Percentiles rank a stretch among this genome's conserved stretches.
phyloP scores from a whole-genome alignment of 306 rosid genomes.

The Delonix regia region DNA sequence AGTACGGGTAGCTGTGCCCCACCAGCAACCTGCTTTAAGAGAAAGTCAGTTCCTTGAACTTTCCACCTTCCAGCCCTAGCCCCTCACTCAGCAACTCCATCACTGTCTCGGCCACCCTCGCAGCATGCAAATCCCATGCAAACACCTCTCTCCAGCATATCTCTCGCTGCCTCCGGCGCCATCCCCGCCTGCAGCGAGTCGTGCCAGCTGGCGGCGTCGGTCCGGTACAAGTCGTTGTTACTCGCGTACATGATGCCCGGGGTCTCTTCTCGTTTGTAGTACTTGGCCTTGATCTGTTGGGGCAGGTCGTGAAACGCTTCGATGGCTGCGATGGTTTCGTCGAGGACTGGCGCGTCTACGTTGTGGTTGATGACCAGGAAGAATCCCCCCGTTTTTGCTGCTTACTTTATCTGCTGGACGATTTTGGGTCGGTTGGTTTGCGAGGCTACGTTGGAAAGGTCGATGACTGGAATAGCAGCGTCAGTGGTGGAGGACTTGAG shows the following conservation, averaged over 20 bases:
- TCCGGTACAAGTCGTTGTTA: conserved; percentile 44
- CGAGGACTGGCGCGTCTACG: conserved; percentile 15
- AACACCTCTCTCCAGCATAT: conserved; percentile 38
- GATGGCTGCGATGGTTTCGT: conserved; percentile 34
- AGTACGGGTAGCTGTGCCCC: conserved; percentile 41
- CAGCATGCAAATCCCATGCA: conserved; percentile 35
- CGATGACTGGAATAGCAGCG: conserved; percentile 43
- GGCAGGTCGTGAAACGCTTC: conserved; percentile 51
- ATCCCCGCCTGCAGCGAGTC: conserved; percentile 49
- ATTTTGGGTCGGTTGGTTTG: conserved; percentile 26
- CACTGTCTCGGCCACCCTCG: conserved; percentile 36
- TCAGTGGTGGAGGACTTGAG: conserved; percentile 17
- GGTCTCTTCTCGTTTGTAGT: conserved; percentile 48
- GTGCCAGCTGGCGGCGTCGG: conserved; percentile 46
- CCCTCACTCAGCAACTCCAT: conserved; percentile 55
- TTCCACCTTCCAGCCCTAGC: conserved; percentile 39
- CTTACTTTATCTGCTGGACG: conserved; percentile 43
- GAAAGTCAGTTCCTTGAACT: conserved; percentile 43
- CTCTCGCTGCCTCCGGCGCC: conserved; percentile 17
- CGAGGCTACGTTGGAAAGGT: conserved; percentile 38
- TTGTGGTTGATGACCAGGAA: conserved; percentile 58
- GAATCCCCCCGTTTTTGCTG: conserved; percentile 52
- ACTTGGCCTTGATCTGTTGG: conserved; percentile 31
- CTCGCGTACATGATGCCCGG: conserved; percentile 42
- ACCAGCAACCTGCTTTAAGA: conserved; percentile 2